A percentile compares a stretch with the other conserved stretches of the same genome.
phyloP scores from a whole-genome alignment of 2,329 filamentous ascomycete genomes.

The Phialophora chinensis region DNA sequence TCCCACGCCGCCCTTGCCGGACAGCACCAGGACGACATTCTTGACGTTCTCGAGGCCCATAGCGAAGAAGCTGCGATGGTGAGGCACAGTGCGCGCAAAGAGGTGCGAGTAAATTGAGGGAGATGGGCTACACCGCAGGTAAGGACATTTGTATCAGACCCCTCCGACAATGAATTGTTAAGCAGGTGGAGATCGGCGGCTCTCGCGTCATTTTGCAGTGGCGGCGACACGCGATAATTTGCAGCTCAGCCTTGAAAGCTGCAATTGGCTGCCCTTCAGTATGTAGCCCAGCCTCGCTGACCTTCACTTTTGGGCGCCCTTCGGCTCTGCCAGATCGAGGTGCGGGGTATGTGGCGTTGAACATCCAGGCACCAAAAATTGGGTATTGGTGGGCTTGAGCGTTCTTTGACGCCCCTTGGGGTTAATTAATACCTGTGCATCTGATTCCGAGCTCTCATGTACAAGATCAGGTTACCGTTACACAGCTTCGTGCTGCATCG shows the following conservation, averaged over 20 bases:
- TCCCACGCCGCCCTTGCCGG: slow-evolving; percentile 95
- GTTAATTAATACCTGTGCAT: not conserved
- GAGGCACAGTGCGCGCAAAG: not conserved
- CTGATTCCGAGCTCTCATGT: not conserved
- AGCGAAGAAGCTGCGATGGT: not conserved
- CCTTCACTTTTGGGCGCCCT: not conserved
- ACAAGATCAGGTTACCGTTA: not conserved
- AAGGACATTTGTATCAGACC: slow-evolving; percentile 1
- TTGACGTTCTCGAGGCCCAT: slow-evolving; percentile 40
- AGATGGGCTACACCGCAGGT: slow-evolving; percentile 2
- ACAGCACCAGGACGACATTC: slow-evolving; percentile 66
- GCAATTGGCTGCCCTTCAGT: not conserved
- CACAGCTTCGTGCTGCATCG: not conserved
- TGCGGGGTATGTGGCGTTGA: slow-evolving; percentile 25
- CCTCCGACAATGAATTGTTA: slow-evolving; percentile 22
- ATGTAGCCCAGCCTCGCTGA: not conserved
- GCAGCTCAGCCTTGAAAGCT: slow-evolving; percentile 16
- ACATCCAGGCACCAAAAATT: slow-evolving; percentile 21
- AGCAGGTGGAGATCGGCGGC: slow-evolving; percentile 22
- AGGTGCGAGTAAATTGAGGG: not conserved
- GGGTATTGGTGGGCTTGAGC: slow-evolving; percentile 11
- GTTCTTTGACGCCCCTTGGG: not conserved
- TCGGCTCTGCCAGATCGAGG: not conserved
- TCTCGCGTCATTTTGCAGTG: slow-evolving; percentile 11
- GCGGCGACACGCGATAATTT: not conserved